Evolutionary conservation across 2,329 filamentous ascomycete species (phyloP), one percentile per base, ranked within the genome.

Genomic region (Aspergillus sp.): DNA sequence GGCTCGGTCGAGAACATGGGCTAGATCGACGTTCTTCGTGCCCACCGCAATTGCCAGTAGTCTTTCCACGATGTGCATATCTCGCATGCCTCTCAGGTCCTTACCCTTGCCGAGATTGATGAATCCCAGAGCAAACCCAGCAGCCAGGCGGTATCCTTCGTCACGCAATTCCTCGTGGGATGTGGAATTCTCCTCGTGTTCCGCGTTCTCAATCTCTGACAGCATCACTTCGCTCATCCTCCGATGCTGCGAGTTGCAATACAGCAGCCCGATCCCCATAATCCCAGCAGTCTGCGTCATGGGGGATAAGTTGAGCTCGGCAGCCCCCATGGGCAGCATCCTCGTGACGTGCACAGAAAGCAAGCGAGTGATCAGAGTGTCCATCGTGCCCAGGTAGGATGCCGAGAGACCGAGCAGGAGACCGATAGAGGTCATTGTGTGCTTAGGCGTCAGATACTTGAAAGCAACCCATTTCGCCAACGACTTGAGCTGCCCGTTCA

Each of bases 181-280:
- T 32, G 67, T 60, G 15, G 69, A 68, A 4, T 69, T 67, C 38
- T 95, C 88, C 33, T 89, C 82, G 24, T 83, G 73, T 15, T 91
- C 86, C 32, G 86, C 72, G 41, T 88, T 82, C 55, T 95, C 86
- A 39, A 98, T 91, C 56, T 98, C 91, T 0, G 89, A 96, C 31
- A 98, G 75, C 86, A 98, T 95, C 12, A 96, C 86, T 57, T 98
- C 91, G 53, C 86, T 96, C 91, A 98, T 98, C 24, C 93, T 80
- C 17, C 93, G 82, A 61, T 98, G 93, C 51, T 96, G 89, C 16
- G 88, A 95, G 53, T 88, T 82, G 61, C 82, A 93, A 58, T 96
- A 98, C 1, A 98, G 68, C 25, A 98, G 64, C 0, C 91, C 91
- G 44, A 98, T 94, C 2, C 91, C 91, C 86, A 98, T 93, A 26